These are phyloP conservation scores for Tripidium arundinaceum DNA, from an alignment of 202 grass and related monocot genomes.

Conservation along the genomic window DNA sequence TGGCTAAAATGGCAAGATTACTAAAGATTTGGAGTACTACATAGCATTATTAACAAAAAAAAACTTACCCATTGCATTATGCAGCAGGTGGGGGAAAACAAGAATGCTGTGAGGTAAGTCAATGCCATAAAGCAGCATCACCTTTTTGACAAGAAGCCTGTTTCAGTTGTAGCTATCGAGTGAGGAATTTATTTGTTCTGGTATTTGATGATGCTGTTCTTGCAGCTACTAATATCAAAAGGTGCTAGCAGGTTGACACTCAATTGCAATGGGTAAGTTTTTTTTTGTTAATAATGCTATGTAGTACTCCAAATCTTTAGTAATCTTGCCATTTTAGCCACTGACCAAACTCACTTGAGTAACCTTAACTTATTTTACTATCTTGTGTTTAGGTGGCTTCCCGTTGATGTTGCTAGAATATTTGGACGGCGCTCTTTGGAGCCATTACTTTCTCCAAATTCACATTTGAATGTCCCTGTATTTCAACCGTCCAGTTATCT, in stretches of 20 bases:
- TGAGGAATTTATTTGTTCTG: conserved; percentile 15
- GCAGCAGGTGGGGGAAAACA: conserved; percentile 75
- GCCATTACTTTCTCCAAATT: too few relatives aligned
- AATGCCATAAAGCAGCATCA: conserved; percentile 18
- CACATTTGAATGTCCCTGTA: too few relatives aligned
- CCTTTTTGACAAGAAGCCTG: conserved; percentile 23
- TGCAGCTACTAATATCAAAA: conserved; percentile 79
- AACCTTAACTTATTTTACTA: conserved; percentile 8
- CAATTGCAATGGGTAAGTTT: conserved; percentile 86
- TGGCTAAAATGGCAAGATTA: too few relatives aligned
- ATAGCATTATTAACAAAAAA: too few relatives aligned
- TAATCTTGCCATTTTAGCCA: too few relatives aligned
- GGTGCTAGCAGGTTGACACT: conserved; percentile 86
- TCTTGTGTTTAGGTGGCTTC: conserved; percentile 73
- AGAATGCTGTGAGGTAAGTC: conserved; percentile 82
- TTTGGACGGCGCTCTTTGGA: too few relatives aligned
- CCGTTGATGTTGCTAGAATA: conserved; percentile 79
- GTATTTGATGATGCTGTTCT: conserved; percentile 18
- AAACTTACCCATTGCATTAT: conserved; percentile 88
- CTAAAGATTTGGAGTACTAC: conserved; percentile 76
- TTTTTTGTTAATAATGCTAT: conserved; percentile 14
- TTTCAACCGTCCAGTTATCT: too few relatives aligned
- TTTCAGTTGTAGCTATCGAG: background rate
- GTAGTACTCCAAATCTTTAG: conserved; percentile 11
- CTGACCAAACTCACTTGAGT: conserved; percentile 17